Conservation (phyloP, 176 grass and related monocot species). For the Aegilops longissima region DNA sequence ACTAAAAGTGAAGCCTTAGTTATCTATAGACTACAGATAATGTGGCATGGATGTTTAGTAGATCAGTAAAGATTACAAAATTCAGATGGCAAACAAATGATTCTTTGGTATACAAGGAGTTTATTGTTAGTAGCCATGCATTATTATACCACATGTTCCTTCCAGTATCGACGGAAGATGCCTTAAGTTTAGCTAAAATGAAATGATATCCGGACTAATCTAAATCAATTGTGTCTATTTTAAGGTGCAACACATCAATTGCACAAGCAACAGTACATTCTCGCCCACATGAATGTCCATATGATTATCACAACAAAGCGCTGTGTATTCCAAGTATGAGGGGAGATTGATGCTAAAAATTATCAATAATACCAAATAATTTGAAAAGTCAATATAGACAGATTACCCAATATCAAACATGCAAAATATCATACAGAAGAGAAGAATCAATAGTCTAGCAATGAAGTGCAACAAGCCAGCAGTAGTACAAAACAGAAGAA, state of each 20-base stretch:
- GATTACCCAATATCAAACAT: neutral
- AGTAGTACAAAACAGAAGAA: neutral
- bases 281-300: neutral
- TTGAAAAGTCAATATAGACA: constrained; percentile 13
- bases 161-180: neutral
- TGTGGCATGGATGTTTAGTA: neutral
- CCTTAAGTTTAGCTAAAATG: neutral
- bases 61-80: constrained; percentile 10
- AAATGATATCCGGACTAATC: neutral
- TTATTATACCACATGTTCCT: neutral
- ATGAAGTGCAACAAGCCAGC: neutral
- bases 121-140: neutral
- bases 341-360: neutral
- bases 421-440: neutral
- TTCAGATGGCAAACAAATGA: neutral
- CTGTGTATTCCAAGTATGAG: neutral
- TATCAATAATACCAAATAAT: neutral
- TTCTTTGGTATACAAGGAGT: neutral
- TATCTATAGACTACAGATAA: neutral
- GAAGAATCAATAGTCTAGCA: constrained; percentile 10
- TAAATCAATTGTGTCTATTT: neutral
- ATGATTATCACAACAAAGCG: neutral
- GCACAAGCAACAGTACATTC: neutral
- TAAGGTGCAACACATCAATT: neutral
- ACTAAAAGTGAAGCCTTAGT: neutral